Evolutionary conservation across 306 rosid species (phyloP), one percentile per base, ranked within the genome.

Genomic region (Carpinus viminea): DNA sequence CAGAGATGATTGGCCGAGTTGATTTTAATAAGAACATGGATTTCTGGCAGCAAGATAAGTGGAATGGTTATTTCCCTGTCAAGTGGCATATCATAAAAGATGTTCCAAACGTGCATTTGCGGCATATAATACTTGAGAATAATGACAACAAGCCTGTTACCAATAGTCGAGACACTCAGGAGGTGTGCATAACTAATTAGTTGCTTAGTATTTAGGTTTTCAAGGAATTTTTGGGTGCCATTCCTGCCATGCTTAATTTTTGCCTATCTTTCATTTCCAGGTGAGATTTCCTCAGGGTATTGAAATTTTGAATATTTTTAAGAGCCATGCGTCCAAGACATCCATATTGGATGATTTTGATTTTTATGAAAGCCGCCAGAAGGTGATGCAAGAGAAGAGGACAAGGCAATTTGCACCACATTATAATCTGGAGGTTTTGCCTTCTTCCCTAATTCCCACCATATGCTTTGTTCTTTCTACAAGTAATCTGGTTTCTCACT

Each of bases 1-100:
- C 97, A n/a, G 97, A 92, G 87, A 92, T 92, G 96, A 84, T 61
- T 10, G 96, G 92, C 4, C 87, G 74, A 18, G 97, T 92, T 26
- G 97, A 92, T 79, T 92, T 89, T 82, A 84, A 85, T 68, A 90
- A 76, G 84, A 92, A 76, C 79, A 92, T 92, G 97, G 96, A 85
- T 71, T 92, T 92, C 86, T 92, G 97, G 97, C 97, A 92, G 79
- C 97, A 92, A 83, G 94, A 91, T 73, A 92, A 92, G 85, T 92
- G 97, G 97, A 90, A 78, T 72, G 97, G 97, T 70, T 87, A 87
- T 76, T 90, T 92, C 82, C 92, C 93, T 46, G 97, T 92, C 66
- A 92, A 92, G 76, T 92, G 97, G 97, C 97, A 90, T 78, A 83
- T 92, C 60, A 77, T 90, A 81, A 92, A 90, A 76, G 97, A 92